Base-by-base conservation (phyloP, 2,329 filamentous ascomycete genomes). In the Colletotrichum costaricense region DNA sequence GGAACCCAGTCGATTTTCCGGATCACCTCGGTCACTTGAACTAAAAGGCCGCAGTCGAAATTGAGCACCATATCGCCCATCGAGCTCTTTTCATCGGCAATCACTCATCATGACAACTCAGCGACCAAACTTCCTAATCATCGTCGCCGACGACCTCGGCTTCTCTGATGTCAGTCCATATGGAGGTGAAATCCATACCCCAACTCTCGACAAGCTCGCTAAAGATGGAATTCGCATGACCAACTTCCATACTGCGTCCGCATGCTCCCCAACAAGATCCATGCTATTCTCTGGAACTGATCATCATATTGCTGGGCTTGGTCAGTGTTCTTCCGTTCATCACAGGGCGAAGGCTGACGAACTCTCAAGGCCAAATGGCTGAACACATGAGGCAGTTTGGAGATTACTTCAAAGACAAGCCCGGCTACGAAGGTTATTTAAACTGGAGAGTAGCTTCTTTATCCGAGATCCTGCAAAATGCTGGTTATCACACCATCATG, bases 271-370 rank as follows among this genome's bases (percentile, higher is more conserved):
- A 5, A 89, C 87, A 4, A 80, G 89, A 54, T 85, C 87, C 56
- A 91, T 91, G 89, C 84, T 91, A 71, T 86, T 91, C 82, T 89
- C 88, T 0, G 89, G 89, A 8, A 91, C 88, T 1, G 88, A 90
- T 73, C 86, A 90, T 75, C 88, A 88, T 71, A 87, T 88, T 63
- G 85, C 85, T 5, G 85, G 89, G 1, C 80, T 91, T 46, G 42
- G 19, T 46, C 2, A 8, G 42, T 46, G 19, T 19, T 19, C 7
- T 3, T 46, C 16, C 19, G 19, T 19, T n/a, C 42, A 46, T 46
- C 42, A 3, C 42, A 46, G 7, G 42, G 19, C 42, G 19, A 46
- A 19, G 19, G 42, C 19, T 46, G 16, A 46, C 42, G 42, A n/a
- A 46, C 6, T 46, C 19, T 46, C 16, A 46, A 59, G 42, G 68